These are phyloP conservation scores for Oryza glaberrima DNA, from an alignment of 176 grass and related monocot species.

Conservation along the genomic window DNA sequence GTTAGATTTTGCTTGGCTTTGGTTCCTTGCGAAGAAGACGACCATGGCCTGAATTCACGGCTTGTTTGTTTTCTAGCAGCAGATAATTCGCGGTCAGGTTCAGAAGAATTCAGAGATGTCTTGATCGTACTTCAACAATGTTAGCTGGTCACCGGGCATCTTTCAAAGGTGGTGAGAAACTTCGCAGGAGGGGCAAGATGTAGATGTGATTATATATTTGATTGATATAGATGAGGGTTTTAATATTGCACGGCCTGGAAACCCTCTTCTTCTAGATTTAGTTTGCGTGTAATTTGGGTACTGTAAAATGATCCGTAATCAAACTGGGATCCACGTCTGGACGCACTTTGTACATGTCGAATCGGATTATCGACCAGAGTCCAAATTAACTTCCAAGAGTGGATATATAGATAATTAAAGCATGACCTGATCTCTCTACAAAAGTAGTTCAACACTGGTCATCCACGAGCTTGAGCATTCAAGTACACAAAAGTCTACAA, in stretches of 20 bases:
- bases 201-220: no score
- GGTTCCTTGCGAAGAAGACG: neutral
- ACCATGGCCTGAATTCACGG: neutral
- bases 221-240: no score
- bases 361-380: neutral
- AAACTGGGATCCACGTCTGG: no score
- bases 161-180: neutral
- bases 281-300: no score
- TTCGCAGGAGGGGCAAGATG: no score
- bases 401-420: neutral
- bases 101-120: neutral
- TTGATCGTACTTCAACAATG: neutral
- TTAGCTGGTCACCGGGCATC: neutral
- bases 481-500: neutral
- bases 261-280: neutral
- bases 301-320: no score
- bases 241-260: neutral
- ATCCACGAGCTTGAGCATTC: neutral
- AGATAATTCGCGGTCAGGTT: neutral
- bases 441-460: neutral
- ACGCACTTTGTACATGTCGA: neutral
- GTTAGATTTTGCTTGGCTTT: neutral
- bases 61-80: neutral
- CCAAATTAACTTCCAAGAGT: neutral
- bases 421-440: neutral